Conservation (phyloP, 1,284 basidiomycete genomes). For the Hymenochaete sp. region DNA sequence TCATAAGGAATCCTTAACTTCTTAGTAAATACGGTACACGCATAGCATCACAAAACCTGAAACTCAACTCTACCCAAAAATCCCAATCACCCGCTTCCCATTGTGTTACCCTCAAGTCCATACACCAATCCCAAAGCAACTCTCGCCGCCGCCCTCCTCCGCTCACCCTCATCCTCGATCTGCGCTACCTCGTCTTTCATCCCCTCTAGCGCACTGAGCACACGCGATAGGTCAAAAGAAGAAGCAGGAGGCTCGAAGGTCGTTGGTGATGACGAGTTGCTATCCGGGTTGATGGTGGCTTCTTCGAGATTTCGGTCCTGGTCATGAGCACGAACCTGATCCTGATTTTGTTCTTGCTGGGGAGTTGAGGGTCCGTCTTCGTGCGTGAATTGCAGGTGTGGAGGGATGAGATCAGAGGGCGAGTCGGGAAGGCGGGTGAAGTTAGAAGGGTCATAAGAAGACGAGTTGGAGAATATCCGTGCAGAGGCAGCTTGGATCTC, state of each 20-base stretch:
- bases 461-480: slow-evolving; percentile 39
- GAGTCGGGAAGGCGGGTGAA: slow-evolving; percentile 7
- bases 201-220: slow-evolving; percentile 54
- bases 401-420: slow-evolving; percentile 5
- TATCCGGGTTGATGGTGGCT: background rate
- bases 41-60: too few species aligned
- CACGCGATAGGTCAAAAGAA: slow-evolving; percentile 53
- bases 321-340: slow-evolving; percentile 14
- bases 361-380: slow-evolving; percentile 15
- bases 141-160: slow-evolving; percentile 56
- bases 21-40: too few species aligned
- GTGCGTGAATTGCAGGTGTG: slow-evolving; percentile 3
- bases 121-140: slow-evolving; percentile 68
- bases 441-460: slow-evolving; percentile 3
- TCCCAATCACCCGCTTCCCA: too few species aligned
- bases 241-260: slow-evolving; percentile 30
- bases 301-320: slow-evolving; percentile 20
- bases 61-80: too few species aligned
- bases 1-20: too few species aligned
- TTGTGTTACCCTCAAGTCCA: slow-evolving; percentile 45
- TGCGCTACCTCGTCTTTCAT: slow-evolving; percentile 67
- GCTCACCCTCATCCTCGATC: slow-evolving; percentile 54
- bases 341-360: too few species aligned
- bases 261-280: background rate
- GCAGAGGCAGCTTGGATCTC: slow-evolving; percentile 46